These are phyloP conservation scores for Polysphondylium violaceum DNA, from an alignment of 78 protist genomes.

Conservation along the genomic window DNA sequence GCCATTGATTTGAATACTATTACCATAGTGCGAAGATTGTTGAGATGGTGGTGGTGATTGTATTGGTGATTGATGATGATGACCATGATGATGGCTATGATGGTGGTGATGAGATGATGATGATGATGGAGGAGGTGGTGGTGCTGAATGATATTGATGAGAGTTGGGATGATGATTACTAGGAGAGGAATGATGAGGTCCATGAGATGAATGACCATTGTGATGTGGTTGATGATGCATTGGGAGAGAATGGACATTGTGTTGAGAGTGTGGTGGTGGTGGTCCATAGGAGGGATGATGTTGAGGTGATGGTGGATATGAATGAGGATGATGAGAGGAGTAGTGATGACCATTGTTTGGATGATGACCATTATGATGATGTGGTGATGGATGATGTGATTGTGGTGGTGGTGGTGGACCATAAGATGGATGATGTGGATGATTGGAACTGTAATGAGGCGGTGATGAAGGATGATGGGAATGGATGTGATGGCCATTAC, in stretches of 20 bases:
- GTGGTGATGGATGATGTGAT: neutral
- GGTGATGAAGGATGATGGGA: no score
- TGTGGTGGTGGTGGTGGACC: neutral
- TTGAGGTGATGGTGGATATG: no score
- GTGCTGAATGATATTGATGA: neutral
- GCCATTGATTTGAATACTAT: no score
- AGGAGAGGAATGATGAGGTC: neutral
- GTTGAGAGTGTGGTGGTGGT: no score
- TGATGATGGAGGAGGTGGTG: neutral
- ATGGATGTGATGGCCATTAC: no score
- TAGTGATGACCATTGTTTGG: no score
- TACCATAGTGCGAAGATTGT: neutral
- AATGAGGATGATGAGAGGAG: no score
- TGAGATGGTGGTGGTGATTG: neutral
- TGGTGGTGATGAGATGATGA: neutral
- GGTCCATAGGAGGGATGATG: no score
- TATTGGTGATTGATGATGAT: neutral
- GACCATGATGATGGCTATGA: no score
- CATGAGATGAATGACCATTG: no score
- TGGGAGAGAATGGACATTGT: no score
- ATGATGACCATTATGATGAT: neutral
- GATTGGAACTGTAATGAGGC: neutral
- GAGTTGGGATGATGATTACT: neutral
- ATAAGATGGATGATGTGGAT: neutral
- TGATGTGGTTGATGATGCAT: no score